phyloP scores from a whole-genome alignment of 2,329 filamentous ascomycete genomes.

The Colletotrichum ledebouriae region DNA sequence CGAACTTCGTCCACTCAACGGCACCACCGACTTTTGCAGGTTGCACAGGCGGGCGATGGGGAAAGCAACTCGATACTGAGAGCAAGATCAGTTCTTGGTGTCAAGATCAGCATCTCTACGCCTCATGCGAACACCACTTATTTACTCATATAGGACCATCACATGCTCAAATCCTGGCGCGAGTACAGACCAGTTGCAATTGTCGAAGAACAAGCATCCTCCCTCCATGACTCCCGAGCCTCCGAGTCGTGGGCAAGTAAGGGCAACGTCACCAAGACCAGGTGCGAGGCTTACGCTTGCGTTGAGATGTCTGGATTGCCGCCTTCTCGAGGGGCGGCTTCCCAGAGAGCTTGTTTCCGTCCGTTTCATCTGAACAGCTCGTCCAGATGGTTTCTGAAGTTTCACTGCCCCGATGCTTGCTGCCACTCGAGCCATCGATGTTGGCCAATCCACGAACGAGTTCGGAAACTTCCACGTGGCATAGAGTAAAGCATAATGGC shows the following conservation, averaged over 20 bases:
- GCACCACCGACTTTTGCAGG: not conserved
- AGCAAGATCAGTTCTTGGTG: not conserved
- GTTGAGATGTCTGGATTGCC: not conserved
- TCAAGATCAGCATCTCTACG: not conserved
- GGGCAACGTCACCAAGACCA: constrained; percentile 1
- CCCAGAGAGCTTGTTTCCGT: constrained; percentile 25
- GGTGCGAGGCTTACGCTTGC: not conserved
- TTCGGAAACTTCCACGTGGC: constrained; percentile 25
- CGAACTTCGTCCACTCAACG: not conserved
- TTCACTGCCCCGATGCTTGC: constrained; percentile 27
- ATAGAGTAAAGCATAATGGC: not conserved
- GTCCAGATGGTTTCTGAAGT: not conserved
- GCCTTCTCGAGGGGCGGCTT: constrained; percentile 6
- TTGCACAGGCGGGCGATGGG: not conserved
- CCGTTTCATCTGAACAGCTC: constrained; percentile 35
- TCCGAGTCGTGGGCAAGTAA: constrained; percentile 2
- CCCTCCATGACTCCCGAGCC: constrained; percentile 6
- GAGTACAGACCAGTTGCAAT: constrained; percentile 31
- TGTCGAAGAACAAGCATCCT: constrained; percentile 21
- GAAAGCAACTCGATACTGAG: not conserved
- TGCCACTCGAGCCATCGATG: constrained; percentile 5
- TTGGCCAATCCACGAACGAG: constrained; percentile 11
- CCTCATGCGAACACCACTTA: not conserved
- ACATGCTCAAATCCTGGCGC: constrained; percentile 16
- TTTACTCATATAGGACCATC: not conserved